Evolutionary conservation across 345 rosid genomes (phyloP).

Genomic region (Ceriops decandra): DNA sequence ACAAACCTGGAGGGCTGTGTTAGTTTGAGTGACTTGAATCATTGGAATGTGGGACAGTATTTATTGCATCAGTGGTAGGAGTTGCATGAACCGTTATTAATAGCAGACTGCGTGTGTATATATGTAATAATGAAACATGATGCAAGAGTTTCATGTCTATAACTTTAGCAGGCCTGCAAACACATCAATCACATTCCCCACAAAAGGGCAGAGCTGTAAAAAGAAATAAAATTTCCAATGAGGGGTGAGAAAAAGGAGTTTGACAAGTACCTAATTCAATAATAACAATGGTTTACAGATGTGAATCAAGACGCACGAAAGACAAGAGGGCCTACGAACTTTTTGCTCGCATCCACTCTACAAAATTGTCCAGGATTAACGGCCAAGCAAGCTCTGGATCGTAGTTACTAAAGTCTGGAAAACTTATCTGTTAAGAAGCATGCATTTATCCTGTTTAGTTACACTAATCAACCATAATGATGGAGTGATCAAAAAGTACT

Average conservation of each 20-base stretch:
- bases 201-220: neutral
- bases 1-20: too few species aligned
- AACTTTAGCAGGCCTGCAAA: conserved; percentile 36
- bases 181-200: conserved; percentile 10
- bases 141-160: conserved; percentile 15
- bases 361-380: too few species aligned
- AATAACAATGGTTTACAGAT: conserved; percentile 42
- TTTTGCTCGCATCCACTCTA: conserved; percentile 33
- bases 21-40: too few species aligned
- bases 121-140: neutral
- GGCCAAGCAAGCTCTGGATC: too few species aligned
- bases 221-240: conserved; percentile 1
- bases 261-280: conserved; percentile 31
- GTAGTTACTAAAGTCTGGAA: too few species aligned
- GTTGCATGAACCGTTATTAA: conserved; percentile 1
- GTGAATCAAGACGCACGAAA: conserved; percentile 30
- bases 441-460: too few species aligned
- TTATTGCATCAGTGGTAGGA: neutral
- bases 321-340: conserved; percentile 34
- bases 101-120: neutral
- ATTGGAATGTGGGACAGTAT: neutral
- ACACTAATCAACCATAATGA: too few species aligned
- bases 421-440: too few species aligned
- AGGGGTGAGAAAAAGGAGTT: neutral
- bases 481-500: too few species aligned